A percentile compares a stretch with the other conserved stretches of the same genome.
phyloP scores from a whole-genome alignment of 495 filamentous ascomycete genomes.

The Tuber umbilicatum region DNA sequence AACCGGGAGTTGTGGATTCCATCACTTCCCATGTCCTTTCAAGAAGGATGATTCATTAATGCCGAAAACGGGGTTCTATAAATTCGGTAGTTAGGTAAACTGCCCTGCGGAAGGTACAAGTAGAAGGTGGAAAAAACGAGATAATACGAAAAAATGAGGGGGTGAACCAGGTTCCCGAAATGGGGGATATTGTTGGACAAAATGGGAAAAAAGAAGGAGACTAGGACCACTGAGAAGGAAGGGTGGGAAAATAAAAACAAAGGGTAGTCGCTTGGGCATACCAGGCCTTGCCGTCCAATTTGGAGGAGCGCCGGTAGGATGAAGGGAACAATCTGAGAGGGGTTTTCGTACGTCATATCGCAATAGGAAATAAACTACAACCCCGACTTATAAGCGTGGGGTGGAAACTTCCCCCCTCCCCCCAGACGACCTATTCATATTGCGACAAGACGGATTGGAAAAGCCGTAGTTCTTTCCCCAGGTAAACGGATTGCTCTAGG shows the following conservation, averaged over 20 bases:
- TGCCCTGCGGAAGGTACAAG: not conserved
- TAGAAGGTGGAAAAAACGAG: not conserved
- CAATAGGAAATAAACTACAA: no score
- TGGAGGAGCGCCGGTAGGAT: not conserved
- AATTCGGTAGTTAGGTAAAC: constrained; percentile 6
- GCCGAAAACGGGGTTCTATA: constrained; percentile 61
- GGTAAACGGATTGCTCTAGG: constrained; percentile 58
- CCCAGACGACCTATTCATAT: constrained; percentile 53
- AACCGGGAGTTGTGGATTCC: constrained; percentile 45
- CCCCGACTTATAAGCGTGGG: constrained; percentile 49
- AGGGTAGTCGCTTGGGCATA: not conserved
- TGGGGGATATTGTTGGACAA: not conserved
- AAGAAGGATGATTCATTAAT: constrained; percentile 56
- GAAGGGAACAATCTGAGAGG: not conserved
- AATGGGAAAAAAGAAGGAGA: not conserved
- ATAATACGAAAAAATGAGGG: not conserved
- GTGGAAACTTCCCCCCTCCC: constrained; percentile 58
- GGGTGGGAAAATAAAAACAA: not conserved
- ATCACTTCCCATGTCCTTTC: constrained; percentile 45
- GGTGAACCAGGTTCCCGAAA: not conserved
- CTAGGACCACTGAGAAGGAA: not conserved
- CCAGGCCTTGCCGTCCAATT: not conserved
- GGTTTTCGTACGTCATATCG: not conserved
- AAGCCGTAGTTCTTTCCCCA: constrained; percentile 51
- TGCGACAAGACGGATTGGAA: constrained; percentile 58